Conservation (phyloP, 371 early-diverging fungal genomes). For the Catenaria anguillulae region DNA sequence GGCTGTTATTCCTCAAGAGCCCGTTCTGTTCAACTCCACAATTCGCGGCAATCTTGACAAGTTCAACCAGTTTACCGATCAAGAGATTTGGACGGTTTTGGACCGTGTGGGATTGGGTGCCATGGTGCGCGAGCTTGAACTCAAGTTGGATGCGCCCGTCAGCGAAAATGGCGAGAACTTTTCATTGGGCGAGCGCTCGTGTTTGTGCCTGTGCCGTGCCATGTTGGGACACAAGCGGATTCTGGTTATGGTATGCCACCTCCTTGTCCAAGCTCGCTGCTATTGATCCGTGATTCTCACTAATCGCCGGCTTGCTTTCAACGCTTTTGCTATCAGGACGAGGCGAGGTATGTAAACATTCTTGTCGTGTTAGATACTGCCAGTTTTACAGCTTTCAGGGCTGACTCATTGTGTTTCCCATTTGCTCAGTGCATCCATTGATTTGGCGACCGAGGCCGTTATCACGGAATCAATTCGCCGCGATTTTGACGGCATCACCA, state of each 20-base stretch:
- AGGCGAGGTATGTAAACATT: no score
- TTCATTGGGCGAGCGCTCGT: conserved; percentile 3
- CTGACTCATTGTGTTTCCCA: no score
- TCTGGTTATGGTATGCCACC: conserved; percentile 16
- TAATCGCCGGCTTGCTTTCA: no score
- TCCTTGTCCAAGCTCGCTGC: no score
- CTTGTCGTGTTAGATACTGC: no score
- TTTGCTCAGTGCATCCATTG: neutral
- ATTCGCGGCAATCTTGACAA: conserved; percentile 10
- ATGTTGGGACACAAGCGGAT: conserved; percentile 21
- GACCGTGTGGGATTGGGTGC: conserved; percentile 23
- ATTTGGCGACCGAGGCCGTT: neutral
- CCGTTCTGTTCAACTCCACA: conserved; percentile 41
- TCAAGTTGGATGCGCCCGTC: conserved; percentile 21
- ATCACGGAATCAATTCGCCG: conserved; percentile 28
- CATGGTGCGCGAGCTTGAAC: conserved; percentile 12
- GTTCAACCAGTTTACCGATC: conserved; percentile 16
- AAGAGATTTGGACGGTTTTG: conserved; percentile 25
- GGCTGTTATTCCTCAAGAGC: conserved; percentile 47
- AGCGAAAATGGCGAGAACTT: conserved; percentile 16
- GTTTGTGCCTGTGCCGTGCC: conserved; percentile 31
- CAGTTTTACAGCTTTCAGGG: no score
- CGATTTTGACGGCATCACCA: conserved; percentile 43
- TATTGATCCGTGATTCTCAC: no score
- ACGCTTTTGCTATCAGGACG: neutral